phyloP scores from a whole-genome alignment of 345 rosid genomes.

The Conringia planisiliqua region DNA sequence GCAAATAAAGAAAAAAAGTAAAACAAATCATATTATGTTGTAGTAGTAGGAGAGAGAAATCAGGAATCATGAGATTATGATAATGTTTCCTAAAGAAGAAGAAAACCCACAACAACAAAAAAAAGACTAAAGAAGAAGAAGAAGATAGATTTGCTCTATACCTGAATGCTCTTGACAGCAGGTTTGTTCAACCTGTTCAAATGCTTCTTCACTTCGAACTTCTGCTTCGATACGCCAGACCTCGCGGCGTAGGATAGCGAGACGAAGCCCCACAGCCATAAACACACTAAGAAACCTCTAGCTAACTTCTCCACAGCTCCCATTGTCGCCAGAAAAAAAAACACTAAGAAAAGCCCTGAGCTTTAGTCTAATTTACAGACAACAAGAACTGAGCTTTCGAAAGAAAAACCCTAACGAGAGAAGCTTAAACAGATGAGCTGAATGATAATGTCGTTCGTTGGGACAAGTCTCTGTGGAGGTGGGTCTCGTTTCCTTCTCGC shows the following conservation, averaged over 20 bases:
- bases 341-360: not conserved
- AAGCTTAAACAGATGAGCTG: not conserved
- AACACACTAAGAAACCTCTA: slow-evolving; percentile 35
- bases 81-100: slow-evolving; percentile 19
- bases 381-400: not conserved
- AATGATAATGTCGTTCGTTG: slow-evolving; percentile 13
- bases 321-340: slow-evolving; percentile 19
- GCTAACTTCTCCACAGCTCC: slow-evolving; percentile 27
- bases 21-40: slow-evolving; percentile 18
- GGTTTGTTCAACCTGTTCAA: slow-evolving; percentile 89
- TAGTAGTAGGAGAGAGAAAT: slow-evolving; percentile 24
- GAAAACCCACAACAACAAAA: not conserved
- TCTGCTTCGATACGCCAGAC: slow-evolving; percentile 59
- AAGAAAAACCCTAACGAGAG: not conserved
- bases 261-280: slow-evolving; percentile 44
- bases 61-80: slow-evolving; percentile 21
- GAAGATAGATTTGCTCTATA: slow-evolving; percentile 14
- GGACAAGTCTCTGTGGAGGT: slow-evolving; percentile 9
- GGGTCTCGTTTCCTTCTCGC: slow-evolving; percentile 30
- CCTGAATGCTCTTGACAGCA: slow-evolving; percentile 78
- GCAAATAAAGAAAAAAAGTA: not conserved
- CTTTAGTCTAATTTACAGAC: not conserved
- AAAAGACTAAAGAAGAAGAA: not conserved
- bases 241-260: slow-evolving; percentile 59
- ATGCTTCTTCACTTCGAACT: slow-evolving; percentile 72